Base-by-base conservation (phyloP, 2,329 filamentous ascomycete genomes). In the Periconia sp. region DNA sequence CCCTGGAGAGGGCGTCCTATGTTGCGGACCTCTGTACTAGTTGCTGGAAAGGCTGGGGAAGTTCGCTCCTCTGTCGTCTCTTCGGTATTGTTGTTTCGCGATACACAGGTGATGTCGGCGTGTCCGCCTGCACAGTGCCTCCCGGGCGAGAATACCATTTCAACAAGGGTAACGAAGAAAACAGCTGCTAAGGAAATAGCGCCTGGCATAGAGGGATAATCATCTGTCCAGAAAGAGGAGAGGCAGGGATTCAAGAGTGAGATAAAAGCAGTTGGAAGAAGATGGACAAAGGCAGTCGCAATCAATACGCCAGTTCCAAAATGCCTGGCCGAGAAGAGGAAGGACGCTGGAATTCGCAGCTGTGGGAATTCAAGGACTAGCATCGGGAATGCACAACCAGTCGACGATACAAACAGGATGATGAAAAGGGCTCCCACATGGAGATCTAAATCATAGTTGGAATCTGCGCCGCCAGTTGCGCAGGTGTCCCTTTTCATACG, bases 231-330 rank as follows among this genome's bases (percentile, higher is more conserved):
- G 41, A 86, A 74, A 50, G 80, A 76, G 2, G 84, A 83, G 2
- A 87, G 78, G 59, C 84, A 77, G 43, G 74, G 71, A 48, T 77
- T 59, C 49, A 64, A 68, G 14, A 77, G 65, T 6, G 71, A 75
- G 31, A 64, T 71, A 62, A 85, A 86, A 6, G 84, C 83, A 5
- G 82, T 85, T 0, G 84, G 84, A 10, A 86, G 78, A 51, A 86
- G 73, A 72, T 92, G 90, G 17, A 93, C 89, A 68, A 94, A 94
- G 50, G 90, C 89, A 1, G 90, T 94, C 15, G 90, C 90, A 56
- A 93, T 86, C 17, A 94, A 78, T 19, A 94, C 90, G 45, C 90
- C 90, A 0, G 90, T 94, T 58, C 90, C 71, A 42, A 74, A 74
- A 62, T 85, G 83, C 59, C 85, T 85, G 3, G 62, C 66, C 66